A percentile compares a stretch with the other conserved stretches of the same genome.
Evolutionary conservation across 768 basidiomycete genomes (phyloP).

Genomic region (Leccinum subtestaceum): DNA sequence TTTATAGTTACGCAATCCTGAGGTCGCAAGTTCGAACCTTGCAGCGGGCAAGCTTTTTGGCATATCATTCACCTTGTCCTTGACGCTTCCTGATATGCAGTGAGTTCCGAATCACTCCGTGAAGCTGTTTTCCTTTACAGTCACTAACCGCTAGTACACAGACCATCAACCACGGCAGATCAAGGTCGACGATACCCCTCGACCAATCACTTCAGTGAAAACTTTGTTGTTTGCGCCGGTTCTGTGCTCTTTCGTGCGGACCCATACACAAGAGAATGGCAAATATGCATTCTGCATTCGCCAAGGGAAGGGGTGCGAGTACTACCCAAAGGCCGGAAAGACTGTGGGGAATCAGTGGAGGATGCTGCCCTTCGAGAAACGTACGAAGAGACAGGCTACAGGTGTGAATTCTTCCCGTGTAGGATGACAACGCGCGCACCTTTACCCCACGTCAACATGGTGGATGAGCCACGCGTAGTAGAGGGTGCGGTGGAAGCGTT

Average conservation of each 20-base stretch:
- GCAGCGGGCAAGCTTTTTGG: slow-evolving; percentile 43
- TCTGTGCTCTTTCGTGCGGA: slow-evolving; percentile 17
- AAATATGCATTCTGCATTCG: slow-evolving; percentile 20
- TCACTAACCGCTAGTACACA: background rate
- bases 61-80: background rate
- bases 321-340: slow-evolving; percentile 64
- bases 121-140: background rate
- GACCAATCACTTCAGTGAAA: slow-evolving; percentile 13
- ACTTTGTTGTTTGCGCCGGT: slow-evolving; percentile 22
- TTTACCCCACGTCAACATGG: slow-evolving; percentile 38
- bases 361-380: slow-evolving; percentile 57
- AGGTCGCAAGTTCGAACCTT: slow-evolving; percentile 66
- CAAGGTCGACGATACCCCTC: background rate
- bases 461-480: slow-evolving; percentile 21
- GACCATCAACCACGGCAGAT: background rate
- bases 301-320: slow-evolving; percentile 26
- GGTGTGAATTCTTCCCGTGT: slow-evolving; percentile 47
- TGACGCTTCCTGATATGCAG: background rate
- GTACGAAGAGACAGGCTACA: slow-evolving; percentile 64
- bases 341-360: slow-evolving; percentile 51
- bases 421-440: slow-evolving; percentile 58
- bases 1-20: slow-evolving; percentile 41
- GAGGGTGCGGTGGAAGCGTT: slow-evolving; percentile 34
- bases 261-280: background rate
- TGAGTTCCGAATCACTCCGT: background rate